A percentile compares a stretch with the other conserved stretches of the same genome.
phyloP scores from a whole-genome alignment of 192 early-diverging fungal species.

The Geranomyces michiganensis region DNA sequence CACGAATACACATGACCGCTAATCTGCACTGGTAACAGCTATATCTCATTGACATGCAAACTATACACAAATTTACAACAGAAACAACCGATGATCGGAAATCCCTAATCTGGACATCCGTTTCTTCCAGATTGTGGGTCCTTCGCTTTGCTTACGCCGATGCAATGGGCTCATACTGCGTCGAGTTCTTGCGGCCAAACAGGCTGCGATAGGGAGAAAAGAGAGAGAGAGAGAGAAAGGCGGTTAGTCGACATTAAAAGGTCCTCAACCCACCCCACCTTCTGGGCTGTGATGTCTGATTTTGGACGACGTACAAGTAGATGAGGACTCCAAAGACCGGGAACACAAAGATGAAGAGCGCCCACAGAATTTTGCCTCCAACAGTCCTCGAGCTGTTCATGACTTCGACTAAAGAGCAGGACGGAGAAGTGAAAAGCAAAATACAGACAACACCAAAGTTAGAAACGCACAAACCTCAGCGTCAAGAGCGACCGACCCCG shows the following conservation, averaged over 20 bases:
- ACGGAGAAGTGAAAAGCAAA: too few species aligned
- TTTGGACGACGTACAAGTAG: constrained; percentile 58
- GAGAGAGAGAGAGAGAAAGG: not conserved
- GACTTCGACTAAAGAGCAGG: constrained; percentile 41
- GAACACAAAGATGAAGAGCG: constrained; percentile 64
- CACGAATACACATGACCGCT: too few species aligned
- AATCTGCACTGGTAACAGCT: too few species aligned
- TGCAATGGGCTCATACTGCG: constrained; percentile 5
- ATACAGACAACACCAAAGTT: not conserved
- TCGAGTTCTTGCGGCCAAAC: not conserved
- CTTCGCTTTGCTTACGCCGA: not conserved
- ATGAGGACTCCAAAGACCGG: constrained; percentile 58
- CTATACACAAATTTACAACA: too few species aligned
- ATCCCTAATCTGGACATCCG: too few species aligned
- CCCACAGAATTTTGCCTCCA: constrained; percentile 58
- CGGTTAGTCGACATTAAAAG: too few species aligned
- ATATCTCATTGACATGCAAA: too few species aligned
- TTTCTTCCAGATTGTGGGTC: too few species aligned
- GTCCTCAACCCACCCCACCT: not conserved
- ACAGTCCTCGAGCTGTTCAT: constrained; percentile 52
- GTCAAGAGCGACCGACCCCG: not conserved
- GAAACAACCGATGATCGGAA: too few species aligned
- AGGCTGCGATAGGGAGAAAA: not conserved
- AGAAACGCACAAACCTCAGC: not conserved
- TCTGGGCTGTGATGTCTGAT: not conserved